A percentile compares a stretch with the other conserved stretches of the same genome.
phyloP scores from a whole-genome alignment of 2,329 filamentous ascomycete genomes.

The Davidsoniella virescens region DNA sequence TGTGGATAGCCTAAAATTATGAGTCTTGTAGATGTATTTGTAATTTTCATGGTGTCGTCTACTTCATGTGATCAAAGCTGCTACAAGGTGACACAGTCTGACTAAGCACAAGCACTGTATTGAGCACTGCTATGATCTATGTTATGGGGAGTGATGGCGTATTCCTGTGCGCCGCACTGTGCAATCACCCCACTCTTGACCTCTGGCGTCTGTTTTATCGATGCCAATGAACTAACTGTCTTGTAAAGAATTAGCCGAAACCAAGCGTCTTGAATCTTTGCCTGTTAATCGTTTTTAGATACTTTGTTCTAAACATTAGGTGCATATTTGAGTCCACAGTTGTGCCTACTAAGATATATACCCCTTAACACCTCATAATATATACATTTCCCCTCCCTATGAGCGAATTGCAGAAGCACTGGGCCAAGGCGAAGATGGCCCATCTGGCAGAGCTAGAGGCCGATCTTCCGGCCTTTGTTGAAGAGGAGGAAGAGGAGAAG shows the following conservation, averaged over 20 bases:
- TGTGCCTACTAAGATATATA: too few species aligned
- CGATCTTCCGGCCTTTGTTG: constrained; percentile 1
- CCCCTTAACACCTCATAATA: not conserved
- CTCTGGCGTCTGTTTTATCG: not conserved
- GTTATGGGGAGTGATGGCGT: too few species aligned
- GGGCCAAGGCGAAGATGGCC: constrained; percentile 59
- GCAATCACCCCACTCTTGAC: constrained; percentile 12
- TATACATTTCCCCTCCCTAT: constrained; percentile 28
- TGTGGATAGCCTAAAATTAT: not conserved
- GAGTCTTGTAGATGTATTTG: constrained; percentile 1
- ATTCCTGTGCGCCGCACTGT: not conserved
- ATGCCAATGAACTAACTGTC: too few species aligned
- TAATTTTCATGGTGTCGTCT: not conserved
- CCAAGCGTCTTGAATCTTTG: too few species aligned
- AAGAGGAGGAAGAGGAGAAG: constrained; percentile 1
- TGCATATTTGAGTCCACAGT: too few species aligned
- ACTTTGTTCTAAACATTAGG: too few species aligned
- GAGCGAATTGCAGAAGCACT: constrained; percentile 68
- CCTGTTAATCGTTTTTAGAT: too few species aligned
- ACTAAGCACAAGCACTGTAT: too few species aligned
- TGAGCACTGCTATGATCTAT: too few species aligned
- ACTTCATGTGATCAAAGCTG: too few species aligned
- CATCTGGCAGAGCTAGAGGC: constrained; percentile 25
- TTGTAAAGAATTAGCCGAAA: too few species aligned
- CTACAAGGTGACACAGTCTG: too few species aligned